Evolutionary conservation across 2,329 filamentous ascomycete species (phyloP).

Genomic region (Microdochium nivale): DNA sequence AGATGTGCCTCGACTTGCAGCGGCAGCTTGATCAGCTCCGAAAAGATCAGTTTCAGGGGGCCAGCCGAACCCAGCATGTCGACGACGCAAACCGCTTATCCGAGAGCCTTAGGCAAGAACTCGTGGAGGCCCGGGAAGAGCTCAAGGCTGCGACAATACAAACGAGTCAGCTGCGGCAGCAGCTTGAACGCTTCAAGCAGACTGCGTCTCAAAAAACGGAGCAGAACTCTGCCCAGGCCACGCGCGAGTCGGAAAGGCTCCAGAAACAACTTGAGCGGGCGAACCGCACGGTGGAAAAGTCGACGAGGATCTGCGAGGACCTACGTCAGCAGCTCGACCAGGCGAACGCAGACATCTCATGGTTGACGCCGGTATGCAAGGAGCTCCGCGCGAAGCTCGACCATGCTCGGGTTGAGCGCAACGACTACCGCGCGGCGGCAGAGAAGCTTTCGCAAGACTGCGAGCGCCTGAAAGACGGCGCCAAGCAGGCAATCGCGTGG

Average conservation of each 20-base stretch:
- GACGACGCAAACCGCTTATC: slow-evolving; percentile 16
- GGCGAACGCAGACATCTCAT: slow-evolving; percentile 13
- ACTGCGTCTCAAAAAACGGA: slow-evolving; percentile 26
- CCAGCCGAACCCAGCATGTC: slow-evolving; percentile 11
- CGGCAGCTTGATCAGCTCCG: slow-evolving; percentile 28
- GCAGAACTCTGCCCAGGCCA: slow-evolving; percentile 34
- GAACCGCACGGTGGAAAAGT: slow-evolving; percentile 41
- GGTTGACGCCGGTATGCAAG: slow-evolving; percentile 18
- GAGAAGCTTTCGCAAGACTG: slow-evolving; percentile 47
- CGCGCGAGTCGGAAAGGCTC: slow-evolving; percentile 12
- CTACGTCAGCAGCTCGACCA: slow-evolving; percentile 16
- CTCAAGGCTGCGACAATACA: slow-evolving; percentile 31
- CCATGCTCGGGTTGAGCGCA: slow-evolving; percentile 57
- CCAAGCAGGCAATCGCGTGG: slow-evolving; percentile 26
- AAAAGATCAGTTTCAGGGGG: slow-evolving; percentile 12
- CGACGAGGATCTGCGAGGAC: slow-evolving; percentile 37
- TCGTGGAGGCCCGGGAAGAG: slow-evolving; percentile 56
- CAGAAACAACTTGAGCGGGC: slow-evolving; percentile 21
- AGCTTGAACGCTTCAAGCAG: slow-evolving; percentile 11
- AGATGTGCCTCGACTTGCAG: slow-evolving; percentile 34
- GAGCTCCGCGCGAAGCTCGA: slow-evolving; percentile 60
- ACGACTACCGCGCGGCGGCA: slow-evolving; percentile 42
- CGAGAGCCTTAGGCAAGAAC: slow-evolving; percentile 25
- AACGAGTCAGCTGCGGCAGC: slow-evolving; percentile 37
- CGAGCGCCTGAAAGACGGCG: slow-evolving; percentile 32